Evolutionary conservation across 2,329 filamentous ascomycete genomes (phyloP).

Genomic region (Cytospora leucostoma): DNA sequence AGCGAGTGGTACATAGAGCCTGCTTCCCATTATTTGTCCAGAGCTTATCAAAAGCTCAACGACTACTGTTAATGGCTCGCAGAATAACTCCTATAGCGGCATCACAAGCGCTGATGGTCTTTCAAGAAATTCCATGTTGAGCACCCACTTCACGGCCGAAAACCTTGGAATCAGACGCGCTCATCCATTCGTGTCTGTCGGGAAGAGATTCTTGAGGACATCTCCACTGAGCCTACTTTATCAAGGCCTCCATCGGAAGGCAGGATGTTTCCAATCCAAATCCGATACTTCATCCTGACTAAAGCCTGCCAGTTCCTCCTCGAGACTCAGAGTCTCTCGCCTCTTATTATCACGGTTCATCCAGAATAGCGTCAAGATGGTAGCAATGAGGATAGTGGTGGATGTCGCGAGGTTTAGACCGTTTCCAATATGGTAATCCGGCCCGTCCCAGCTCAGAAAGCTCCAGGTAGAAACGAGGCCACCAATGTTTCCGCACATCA

Average conservation of each 20-base stretch:
- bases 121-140: too few species aligned
- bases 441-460: slow-evolving; percentile 63
- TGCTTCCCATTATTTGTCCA: too few species aligned
- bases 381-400: slow-evolving; percentile 52
- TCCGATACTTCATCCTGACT: slow-evolving; percentile 56
- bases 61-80: too few species aligned
- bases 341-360: slow-evolving; percentile 63
- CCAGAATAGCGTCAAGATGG: slow-evolving; percentile 54
- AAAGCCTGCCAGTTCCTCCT: slow-evolving; percentile 54
- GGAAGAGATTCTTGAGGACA: too few species aligned
- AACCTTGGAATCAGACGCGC: too few species aligned
- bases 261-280: slow-evolving; percentile 68
- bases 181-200: too few species aligned
- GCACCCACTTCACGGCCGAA: too few species aligned
- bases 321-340: slow-evolving; percentile 49
- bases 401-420: slow-evolving; percentile 66
- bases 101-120: too few species aligned
- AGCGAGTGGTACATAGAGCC: too few species aligned
- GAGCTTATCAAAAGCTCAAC: too few species aligned
- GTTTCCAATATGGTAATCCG: slow-evolving; percentile 70
- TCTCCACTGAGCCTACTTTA: too few species aligned
- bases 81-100: too few species aligned
- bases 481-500: slow-evolving; percentile 75
- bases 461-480: slow-evolving; percentile 67
- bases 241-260: slow-evolving; percentile 56